These are phyloP conservation scores for Ogataea ganodermae DNA, from an alignment of 805 yeast species.

Conservation along the genomic window DNA sequence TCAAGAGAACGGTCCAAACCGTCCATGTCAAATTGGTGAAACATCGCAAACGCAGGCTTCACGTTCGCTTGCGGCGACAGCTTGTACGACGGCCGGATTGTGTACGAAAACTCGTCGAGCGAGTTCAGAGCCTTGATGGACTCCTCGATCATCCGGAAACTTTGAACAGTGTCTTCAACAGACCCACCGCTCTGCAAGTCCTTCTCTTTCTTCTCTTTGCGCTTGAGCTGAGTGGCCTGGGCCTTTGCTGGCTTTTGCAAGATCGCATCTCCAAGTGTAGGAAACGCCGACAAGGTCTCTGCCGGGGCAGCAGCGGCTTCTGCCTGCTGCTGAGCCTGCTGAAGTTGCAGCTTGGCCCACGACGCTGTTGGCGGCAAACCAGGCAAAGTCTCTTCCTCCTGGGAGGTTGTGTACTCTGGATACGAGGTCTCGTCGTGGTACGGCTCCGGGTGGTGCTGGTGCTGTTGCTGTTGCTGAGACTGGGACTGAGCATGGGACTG, in stretches of 20 bases:
- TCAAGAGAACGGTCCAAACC: conserved; percentile 17
- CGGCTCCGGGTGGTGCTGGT: conserved; percentile 5
- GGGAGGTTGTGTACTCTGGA: no score
- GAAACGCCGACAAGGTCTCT: conserved; percentile 30
- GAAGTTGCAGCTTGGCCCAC: conserved; percentile 49
- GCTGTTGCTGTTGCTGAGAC: conserved; percentile 7
- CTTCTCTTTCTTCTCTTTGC: conserved; percentile 32
- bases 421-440: no score
- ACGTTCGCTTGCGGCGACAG: conserved; percentile 9
- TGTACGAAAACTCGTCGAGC: conserved; percentile 26
- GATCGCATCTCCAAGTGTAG: conserved; percentile 32
- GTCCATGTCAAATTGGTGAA: conserved; percentile 27
- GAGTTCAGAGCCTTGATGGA: conserved; percentile 29
- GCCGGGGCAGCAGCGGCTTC: conserved; percentile 7
- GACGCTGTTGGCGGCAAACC: conserved; percentile 71
- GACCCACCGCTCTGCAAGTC: conserved; percentile 21
- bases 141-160: conserved; percentile 31
- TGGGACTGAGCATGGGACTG: neutral
- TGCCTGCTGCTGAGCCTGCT: conserved; percentile 30
- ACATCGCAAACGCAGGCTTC: conserved; percentile 19
- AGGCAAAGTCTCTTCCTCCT: conserved; percentile 17
- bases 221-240: conserved; percentile 23
- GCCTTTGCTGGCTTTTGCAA: conserved; percentile 19
- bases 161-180: conserved; percentile 26
- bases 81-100: conserved; percentile 29